Evolutionary conservation across 31 red algal species (phyloP).

Genomic region (Odonthalia washingtoniensis): DNA sequence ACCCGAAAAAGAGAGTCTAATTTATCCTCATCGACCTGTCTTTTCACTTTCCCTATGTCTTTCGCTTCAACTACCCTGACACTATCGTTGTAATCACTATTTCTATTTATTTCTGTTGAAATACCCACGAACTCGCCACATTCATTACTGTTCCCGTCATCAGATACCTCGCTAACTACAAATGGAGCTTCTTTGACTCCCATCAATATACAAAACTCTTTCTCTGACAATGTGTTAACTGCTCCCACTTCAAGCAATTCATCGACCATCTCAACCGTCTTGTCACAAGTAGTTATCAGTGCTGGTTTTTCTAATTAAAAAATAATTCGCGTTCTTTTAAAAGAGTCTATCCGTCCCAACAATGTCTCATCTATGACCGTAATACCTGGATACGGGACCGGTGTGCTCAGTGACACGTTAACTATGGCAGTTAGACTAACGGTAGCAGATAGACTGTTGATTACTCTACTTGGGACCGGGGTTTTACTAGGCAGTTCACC

Average conservation of each 20-base stretch:
- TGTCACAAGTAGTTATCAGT: slow-evolving; percentile 20
- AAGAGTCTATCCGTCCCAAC: slow-evolving; percentile 18
- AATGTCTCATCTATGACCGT: slow-evolving; percentile 19
- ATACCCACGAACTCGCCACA: too few relatives aligned
- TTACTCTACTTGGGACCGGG: background rate
- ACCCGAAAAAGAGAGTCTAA: background rate
- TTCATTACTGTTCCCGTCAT: too few relatives aligned
- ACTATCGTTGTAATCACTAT: slow-evolving; percentile 11
- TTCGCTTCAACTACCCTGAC: background rate
- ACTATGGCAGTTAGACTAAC: background rate
- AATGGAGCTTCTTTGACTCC: slow-evolving; percentile 20
- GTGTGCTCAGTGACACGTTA: background rate
- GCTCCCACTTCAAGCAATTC: slow-evolving; percentile 28
- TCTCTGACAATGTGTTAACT: slow-evolving; percentile 16
- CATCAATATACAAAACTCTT: slow-evolving; percentile 22
- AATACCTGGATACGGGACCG: background rate
- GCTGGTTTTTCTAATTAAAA: slow-evolving; percentile 27
- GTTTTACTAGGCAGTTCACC: background rate
- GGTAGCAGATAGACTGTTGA: background rate
- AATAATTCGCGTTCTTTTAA: slow-evolving; percentile 7
- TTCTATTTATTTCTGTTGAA: background rate
- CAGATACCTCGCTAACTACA: background rate
- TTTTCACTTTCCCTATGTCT: too few relatives aligned
- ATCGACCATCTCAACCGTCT: background rate
- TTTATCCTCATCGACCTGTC: background rate